Evolutionary conservation across 2,329 filamentous ascomycete genomes (phyloP).

Genomic region (Clonostachys chloroleuca): DNA sequence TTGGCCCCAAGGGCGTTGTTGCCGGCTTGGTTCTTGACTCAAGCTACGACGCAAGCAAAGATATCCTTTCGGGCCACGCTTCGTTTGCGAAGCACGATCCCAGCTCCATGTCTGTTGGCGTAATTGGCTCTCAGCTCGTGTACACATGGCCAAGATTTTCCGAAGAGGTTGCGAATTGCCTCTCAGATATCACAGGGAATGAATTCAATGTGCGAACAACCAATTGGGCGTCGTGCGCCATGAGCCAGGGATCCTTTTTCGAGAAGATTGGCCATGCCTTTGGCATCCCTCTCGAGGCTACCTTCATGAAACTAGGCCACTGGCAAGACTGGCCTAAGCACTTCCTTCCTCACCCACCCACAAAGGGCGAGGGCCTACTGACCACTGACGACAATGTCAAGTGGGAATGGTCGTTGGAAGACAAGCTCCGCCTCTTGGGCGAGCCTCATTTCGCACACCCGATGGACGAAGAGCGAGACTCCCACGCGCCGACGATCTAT

Average conservation of each 20-base stretch:
- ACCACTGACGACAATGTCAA: constrained; percentile 41
- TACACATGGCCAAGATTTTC: constrained; percentile 67
- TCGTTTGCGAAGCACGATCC: constrained; percentile 51
- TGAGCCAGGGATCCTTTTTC: constrained; percentile 66
- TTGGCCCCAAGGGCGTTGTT: constrained; percentile 51
- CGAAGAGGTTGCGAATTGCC: constrained; percentile 58
- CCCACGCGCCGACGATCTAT: no score
- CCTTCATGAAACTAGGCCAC: constrained; percentile 53
- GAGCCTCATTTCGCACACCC: constrained; percentile 66
- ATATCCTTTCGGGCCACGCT: constrained; percentile 62
- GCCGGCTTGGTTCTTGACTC: constrained; percentile 68
- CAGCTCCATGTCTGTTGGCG: constrained; percentile 57
- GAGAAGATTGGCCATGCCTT: constrained; percentile 70
- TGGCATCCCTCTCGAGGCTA: constrained; percentile 63
- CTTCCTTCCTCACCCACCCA: constrained; percentile 21
- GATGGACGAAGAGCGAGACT: constrained; percentile 33
- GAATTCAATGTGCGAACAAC: constrained; percentile 33
- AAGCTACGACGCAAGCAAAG: constrained; percentile 56
- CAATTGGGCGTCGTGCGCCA: constrained; percentile 38
- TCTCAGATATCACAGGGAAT: constrained; percentile 30
- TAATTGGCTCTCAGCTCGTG: constrained; percentile 68
- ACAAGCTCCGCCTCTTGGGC: constrained; percentile 62
- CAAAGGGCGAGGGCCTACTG: constrained; percentile 8
- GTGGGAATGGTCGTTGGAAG: constrained; percentile 64
- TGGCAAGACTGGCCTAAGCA: constrained; percentile 32